A percentile compares a stretch with the other conserved stretches of the same genome.
Conservation (phyloP, 2,329 filamentous ascomycete species). For the Cercospora sojina region DNA sequence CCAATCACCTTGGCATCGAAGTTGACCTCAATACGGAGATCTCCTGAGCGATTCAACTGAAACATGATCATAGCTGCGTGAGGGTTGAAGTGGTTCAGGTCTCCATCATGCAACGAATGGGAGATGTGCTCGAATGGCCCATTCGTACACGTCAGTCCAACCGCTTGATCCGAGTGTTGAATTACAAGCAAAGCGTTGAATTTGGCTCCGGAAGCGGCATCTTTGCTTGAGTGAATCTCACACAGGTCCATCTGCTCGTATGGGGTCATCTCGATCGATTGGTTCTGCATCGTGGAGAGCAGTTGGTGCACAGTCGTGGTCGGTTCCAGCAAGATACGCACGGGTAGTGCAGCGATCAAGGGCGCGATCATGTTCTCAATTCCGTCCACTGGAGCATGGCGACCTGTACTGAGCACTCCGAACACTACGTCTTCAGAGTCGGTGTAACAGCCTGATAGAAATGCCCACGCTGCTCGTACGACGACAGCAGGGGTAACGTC, state of each 20-base stretch:
- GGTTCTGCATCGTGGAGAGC: slow-evolving; percentile 12
- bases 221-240: slow-evolving; percentile 11
- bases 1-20: slow-evolving; percentile 12
- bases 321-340: neutral
- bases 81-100: slow-evolving; percentile 15
- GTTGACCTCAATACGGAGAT: slow-evolving; percentile 3
- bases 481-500: slow-evolving; percentile 10
- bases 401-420: slow-evolving; percentile 16
- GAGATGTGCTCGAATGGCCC: slow-evolving; percentile 11
- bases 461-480: slow-evolving; percentile 17
- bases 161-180: slow-evolving; percentile 3
- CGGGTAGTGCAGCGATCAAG: slow-evolving; percentile 18
- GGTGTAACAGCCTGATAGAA: slow-evolving; percentile 12
- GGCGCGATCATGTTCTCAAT: slow-evolving; percentile 20
- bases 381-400: slow-evolving; percentile 29
- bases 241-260: slow-evolving; percentile 18
- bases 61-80: slow-evolving; percentile 17
- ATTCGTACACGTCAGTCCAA: neutral
- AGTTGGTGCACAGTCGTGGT: slow-evolving; percentile 1
- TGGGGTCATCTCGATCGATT: slow-evolving; percentile 18
- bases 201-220: slow-evolving; percentile 1
- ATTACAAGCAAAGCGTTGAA: slow-evolving; percentile 14
- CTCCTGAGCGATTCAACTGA: neutral
- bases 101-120: neutral
- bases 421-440: slow-evolving; percentile 17